phyloP scores from a whole-genome alignment of 192 early-diverging fungal genomes.

The Gamsiella multidivaricata region DNA sequence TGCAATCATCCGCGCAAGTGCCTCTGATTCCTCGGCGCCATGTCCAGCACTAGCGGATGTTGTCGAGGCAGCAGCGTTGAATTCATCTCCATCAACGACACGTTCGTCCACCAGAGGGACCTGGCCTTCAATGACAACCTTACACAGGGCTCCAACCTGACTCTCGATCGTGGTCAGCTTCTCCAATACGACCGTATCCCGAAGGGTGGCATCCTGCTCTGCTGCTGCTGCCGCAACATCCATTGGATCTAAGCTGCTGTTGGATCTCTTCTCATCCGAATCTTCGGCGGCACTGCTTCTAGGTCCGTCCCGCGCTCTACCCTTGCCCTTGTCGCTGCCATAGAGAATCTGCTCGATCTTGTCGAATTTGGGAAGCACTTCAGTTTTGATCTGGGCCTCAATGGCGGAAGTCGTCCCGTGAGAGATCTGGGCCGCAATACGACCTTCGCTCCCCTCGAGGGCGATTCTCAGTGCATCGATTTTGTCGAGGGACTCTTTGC shows the following conservation, averaged over 20 bases:
- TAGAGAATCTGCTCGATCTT: slow-evolving; percentile 2
- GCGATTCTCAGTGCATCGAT: slow-evolving; percentile 2
- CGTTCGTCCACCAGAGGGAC: background rate
- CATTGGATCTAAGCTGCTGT: background rate
- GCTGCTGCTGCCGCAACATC: background rate
- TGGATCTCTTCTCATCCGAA: background rate
- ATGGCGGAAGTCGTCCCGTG: background rate
- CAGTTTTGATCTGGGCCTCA: slow-evolving; percentile 18
- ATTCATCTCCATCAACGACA: background rate
- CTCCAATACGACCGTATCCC: background rate
- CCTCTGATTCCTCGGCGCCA: background rate
- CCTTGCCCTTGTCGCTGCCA: background rate
- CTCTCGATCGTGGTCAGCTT: slow-evolving; percentile 15
- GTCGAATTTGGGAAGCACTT: slow-evolving; percentile 14
- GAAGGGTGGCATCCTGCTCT: background rate
- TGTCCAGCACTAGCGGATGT: background rate
- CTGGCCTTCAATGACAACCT: slow-evolving; percentile 27
- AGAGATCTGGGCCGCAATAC: slow-evolving; percentile 3
- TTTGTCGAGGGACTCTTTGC: slow-evolving; percentile 11
- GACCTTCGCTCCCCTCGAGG: background rate
- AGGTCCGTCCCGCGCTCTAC: background rate
- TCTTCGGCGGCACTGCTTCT: background rate
- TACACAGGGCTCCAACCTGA: slow-evolving; percentile 16
- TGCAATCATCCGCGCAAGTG: background rate
- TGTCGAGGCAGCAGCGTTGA: background rate